Conservation (phyloP, 1,139 yeast genomes). For the Debaryomyces udenii region DNA sequence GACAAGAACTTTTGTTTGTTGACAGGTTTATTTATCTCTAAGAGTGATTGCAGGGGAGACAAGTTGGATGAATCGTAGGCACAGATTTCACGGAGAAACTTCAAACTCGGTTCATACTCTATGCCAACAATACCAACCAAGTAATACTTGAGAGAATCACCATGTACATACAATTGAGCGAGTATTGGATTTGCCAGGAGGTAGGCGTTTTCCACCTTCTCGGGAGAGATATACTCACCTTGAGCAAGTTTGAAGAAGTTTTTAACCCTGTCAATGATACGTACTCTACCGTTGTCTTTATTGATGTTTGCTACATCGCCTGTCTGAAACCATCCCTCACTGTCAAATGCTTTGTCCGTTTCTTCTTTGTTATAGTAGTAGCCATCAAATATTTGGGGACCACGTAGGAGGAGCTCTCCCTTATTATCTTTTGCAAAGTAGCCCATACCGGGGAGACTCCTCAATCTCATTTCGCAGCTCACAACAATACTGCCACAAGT, state of each 20-base stretch:
- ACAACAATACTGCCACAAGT: constrained; percentile 43
- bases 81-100: constrained; percentile 22
- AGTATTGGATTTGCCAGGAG: constrained; percentile 31
- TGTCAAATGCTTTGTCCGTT: constrained; percentile 23
- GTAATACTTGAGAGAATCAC: constrained; percentile 58
- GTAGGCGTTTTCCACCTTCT: constrained; percentile 37
- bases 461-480: constrained; percentile 38
- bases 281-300: constrained; percentile 26
- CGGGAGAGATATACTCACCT: constrained; percentile 43
- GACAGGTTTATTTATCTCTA: constrained; percentile 17
- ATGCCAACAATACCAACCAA: constrained; percentile 67
- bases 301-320: constrained; percentile 42
- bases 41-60: constrained; percentile 18
- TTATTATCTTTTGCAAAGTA: constrained; percentile 33
- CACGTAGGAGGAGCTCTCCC: constrained; percentile 45
- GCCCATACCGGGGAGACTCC: constrained; percentile 44
- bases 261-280: constrained; percentile 41
- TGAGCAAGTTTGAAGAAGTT: constrained; percentile 45
- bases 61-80: constrained; percentile 18
- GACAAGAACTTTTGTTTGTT: constrained; percentile 26
- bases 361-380: constrained; percentile 33
- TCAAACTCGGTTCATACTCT: constrained; percentile 22
- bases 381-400: constrained; percentile 40
- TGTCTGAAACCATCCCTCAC: constrained; percentile 40
- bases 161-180: constrained; percentile 44